A percentile compares a stretch with the other conserved stretches of the same genome.
These are phyloP conservation scores for Meripilus lineatus DNA, from an alignment of 1,284 basidiomycete genomes.

Conservation along the genomic window DNA sequence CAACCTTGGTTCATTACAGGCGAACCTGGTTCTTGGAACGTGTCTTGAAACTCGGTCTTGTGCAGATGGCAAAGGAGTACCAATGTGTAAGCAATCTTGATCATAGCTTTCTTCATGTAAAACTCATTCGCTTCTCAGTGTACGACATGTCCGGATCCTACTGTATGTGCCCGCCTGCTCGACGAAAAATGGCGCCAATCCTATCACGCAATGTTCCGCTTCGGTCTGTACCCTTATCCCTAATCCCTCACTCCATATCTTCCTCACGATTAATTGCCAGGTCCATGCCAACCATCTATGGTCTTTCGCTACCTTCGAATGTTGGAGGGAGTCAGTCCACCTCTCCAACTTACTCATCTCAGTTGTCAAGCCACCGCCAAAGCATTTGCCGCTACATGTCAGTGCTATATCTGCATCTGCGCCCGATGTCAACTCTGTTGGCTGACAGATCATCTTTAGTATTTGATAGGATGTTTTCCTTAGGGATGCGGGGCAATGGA, in stretches of 20 bases:
- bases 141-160: constrained; percentile 76
- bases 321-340: constrained; percentile 78
- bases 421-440: constrained; percentile 1
- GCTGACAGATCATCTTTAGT: constrained; percentile 42
- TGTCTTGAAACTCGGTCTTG: constrained; percentile 85
- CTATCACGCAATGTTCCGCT: constrained; percentile 82
- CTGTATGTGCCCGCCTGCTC: constrained; percentile 77
- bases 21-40: constrained; percentile 94
- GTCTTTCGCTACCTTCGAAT: constrained; percentile 84
- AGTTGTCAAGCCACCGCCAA: constrained; percentile 86
- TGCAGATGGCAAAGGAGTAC: constrained; percentile 85
- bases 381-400: constrained; percentile 78
- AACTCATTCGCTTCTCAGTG: constrained; percentile 46
- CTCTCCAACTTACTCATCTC: constrained; percentile 74
- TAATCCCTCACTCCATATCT: constrained; percentile 8
- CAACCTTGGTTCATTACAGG: too few relatives aligned
- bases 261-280: constrained; percentile 26
- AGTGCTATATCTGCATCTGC: constrained; percentile 24
- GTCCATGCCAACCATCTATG: constrained; percentile 84
- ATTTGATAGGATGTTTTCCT: constrained; percentile 89
- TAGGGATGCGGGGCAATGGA: constrained; percentile 70
- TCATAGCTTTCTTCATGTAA: background rate
- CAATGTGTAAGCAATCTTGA: constrained; percentile 66
- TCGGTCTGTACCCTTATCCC: constrained; percentile 53
- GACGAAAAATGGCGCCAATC: constrained; percentile 93